phyloP scores from a whole-genome alignment of 2,329 filamentous ascomycete species.

The Fusarium siculi region DNA sequence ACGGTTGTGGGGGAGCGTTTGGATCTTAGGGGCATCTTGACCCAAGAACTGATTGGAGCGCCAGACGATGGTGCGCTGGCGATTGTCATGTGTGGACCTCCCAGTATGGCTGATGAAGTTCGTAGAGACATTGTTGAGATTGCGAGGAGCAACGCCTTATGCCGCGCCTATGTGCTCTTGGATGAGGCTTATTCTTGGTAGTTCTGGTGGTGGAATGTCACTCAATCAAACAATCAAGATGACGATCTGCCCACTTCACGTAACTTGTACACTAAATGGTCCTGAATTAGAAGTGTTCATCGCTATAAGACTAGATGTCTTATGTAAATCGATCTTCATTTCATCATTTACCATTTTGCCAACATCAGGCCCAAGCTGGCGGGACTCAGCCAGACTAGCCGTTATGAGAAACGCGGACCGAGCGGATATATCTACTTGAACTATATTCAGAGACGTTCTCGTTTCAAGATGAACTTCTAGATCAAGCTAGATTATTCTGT shows the following conservation, averaged over 20 bases:
- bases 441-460: neutral
- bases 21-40: conserved; percentile 37
- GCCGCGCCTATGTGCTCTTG: conserved; percentile 39
- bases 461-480: conserved; percentile 10
- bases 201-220: neutral
- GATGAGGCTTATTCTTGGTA: conserved; percentile 46
- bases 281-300: neutral
- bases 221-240: neutral
- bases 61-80: conserved; percentile 33
- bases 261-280: neutral
- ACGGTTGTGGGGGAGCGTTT: conserved; percentile 39
- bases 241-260: neutral
- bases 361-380: neutral
- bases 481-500: conserved; percentile 4
- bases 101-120: conserved; percentile 46
- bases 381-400: neutral
- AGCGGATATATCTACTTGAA: conserved; percentile 8
- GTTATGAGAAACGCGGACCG: neutral
- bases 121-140: conserved; percentile 40
- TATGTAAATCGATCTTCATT: neutral
- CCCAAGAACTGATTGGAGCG: conserved; percentile 24
- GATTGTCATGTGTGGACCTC: conserved; percentile 46
- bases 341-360: neutral
- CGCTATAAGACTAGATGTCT: neutral
- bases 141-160: conserved; percentile 17